Conservation (phyloP, 306 rosid species). For the Cyamopsis tetragonoloba region DNA sequence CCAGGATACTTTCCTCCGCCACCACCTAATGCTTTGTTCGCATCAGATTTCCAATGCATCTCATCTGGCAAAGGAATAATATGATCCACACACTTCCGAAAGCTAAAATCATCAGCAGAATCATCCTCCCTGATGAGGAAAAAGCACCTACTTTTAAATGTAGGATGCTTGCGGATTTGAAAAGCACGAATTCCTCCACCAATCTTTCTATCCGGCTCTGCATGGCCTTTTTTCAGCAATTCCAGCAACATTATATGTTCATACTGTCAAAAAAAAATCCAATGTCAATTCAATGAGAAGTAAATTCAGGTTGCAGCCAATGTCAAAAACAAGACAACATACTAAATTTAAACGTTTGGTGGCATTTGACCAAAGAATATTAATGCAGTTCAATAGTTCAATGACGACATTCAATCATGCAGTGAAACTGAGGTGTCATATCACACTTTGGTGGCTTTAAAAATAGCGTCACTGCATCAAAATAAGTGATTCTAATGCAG, state of each 20-base stretch:
- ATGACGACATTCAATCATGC: background rate
- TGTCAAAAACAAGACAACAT: background rate
- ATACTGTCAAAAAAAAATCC: constrained; percentile 53
- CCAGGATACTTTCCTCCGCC: constrained; percentile 48
- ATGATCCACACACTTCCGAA: constrained; percentile 87
- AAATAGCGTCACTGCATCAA: background rate
- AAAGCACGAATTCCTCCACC: constrained; percentile 61
- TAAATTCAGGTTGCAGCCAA: constrained; percentile 2
- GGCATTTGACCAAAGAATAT: background rate
- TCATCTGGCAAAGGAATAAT: constrained; percentile 87
- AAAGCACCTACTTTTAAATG: constrained; percentile 73
- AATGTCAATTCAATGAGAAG: background rate
- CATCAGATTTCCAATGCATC: constrained; percentile 50
- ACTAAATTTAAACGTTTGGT: background rate
- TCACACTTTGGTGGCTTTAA: background rate
- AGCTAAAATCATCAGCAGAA: constrained; percentile 83
- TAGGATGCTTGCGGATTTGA: constrained; percentile 77
- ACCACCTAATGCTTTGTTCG: constrained; percentile 50
- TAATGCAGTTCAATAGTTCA: background rate
- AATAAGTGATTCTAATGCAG: background rate
- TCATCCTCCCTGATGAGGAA: constrained; percentile 79
- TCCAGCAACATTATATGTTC: constrained; percentile 73
- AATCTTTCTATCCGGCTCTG: constrained; percentile 72
- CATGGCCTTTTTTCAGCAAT: constrained; percentile 80
- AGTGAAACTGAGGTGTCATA: background rate